phyloP scores from a whole-genome alignment of 2,329 filamentous ascomycete genomes.

The Catunica adiposa region DNA sequence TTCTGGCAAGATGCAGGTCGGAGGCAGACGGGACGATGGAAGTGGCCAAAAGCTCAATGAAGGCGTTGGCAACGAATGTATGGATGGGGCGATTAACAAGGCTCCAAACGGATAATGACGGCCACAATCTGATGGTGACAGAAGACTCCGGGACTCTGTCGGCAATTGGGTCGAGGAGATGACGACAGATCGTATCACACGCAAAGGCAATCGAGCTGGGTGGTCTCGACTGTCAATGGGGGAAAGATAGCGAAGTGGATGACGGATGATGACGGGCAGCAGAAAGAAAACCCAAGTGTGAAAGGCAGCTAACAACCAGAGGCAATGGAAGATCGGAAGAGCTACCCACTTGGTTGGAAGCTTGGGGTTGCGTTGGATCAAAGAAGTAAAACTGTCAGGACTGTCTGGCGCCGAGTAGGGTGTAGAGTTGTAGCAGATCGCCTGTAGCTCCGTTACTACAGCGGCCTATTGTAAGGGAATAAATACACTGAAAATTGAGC shows the following conservation, averaged over 20 bases:
- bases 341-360: neutral
- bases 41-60: constrained; percentile 7
- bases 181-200: neutral
- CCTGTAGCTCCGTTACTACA: no score
- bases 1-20: constrained; percentile 1
- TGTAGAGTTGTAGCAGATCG: no score
- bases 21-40: neutral
- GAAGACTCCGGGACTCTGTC: neutral
- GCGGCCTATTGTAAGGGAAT: no score
- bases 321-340: neutral
- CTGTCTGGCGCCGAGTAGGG: no score
- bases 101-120: constrained; percentile 1
- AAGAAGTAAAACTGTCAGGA: no score
- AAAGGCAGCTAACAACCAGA: neutral
- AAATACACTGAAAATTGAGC: no score
- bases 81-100: neutral
- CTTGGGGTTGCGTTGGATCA: no score
- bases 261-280: neutral
- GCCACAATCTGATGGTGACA: neutral
- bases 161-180: neutral
- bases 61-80: constrained; percentile 1
- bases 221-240: neutral
- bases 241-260: neutral
- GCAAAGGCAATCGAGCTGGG: neutral
- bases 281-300: no score